These are phyloP conservation scores for Macrotyloma uniflorum DNA, from an alignment of 306 rosid species.

Conservation along the genomic window DNA sequence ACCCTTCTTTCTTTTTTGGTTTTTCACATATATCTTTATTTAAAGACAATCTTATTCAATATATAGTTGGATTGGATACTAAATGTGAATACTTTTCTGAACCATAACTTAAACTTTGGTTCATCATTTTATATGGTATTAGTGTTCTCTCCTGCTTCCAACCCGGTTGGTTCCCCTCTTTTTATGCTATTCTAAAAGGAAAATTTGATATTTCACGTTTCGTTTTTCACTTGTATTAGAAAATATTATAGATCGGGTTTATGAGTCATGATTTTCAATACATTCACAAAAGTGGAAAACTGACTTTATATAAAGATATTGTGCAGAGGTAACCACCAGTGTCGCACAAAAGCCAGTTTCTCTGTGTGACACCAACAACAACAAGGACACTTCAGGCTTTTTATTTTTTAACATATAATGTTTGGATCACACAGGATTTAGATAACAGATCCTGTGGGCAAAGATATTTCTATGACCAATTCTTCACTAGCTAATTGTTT, in stretches of 20 bases:
- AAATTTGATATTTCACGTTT: neutral
- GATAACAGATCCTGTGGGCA: neutral
- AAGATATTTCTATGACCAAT: neutral
- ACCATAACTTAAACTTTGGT: no score
- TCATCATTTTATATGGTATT: no score
- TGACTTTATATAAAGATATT: slow-evolving; percentile 27
- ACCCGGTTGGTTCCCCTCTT: no score
- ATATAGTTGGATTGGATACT: no score
- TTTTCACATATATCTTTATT: no score
- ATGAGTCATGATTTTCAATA: neutral
- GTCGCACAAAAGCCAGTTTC: slow-evolving; percentile 21
- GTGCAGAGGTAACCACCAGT: slow-evolving; percentile 25
- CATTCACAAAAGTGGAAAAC: slow-evolving; percentile 30
- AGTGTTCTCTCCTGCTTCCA: no score
- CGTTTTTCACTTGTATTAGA: neutral
- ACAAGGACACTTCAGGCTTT: neutral
- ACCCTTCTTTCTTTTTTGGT: no score
- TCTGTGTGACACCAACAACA: neutral
- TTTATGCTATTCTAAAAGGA: neutral
- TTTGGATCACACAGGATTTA: slow-evolving; percentile 18
- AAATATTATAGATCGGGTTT: neutral
- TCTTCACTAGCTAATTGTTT: neutral
- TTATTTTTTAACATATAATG: neutral
- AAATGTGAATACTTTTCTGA: no score
- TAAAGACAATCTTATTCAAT: no score